Base-by-base conservation (phyloP, 2,329 filamentous ascomycete genomes). In the Fusarium subglutinans region DNA sequence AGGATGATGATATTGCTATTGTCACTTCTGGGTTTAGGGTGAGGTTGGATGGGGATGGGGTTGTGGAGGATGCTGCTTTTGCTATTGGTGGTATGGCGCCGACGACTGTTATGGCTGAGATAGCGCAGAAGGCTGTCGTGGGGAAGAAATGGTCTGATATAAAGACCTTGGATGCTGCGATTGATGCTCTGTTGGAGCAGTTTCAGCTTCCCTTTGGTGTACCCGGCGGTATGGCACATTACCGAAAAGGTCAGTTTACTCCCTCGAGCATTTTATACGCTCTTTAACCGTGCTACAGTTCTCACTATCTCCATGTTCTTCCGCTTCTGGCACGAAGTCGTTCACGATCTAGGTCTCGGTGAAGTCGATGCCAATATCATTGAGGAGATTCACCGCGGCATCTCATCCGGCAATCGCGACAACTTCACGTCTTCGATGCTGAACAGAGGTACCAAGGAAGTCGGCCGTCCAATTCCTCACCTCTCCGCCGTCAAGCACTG, bases 191-290 rank as follows among this genome's bases (percentile, higher is more conserved):
- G 1, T 2, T 61, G 5, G 58, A 56, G 3, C 47, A 61, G 15
- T 43, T 61, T 8, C 24, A 35, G 18, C 58, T 61, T 14, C 37
- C 58, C 0, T 43, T 61, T 41, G 58, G 58, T 14, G 58, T 61
- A 0, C 58, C 58, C 11, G 58, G 58, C 2, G 58, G 58, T 2
- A 61, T 61, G 58, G 58, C 58, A 1, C 58, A 61, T 28, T 61
- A 61, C 5, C 47, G 58, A 35, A 61, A 61, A 35, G 58, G 58
- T 41, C 50, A 37, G 13, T 22, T 26, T 0, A 37, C 8, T 11
- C 4, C 12, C 2, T 0, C 2, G 0, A 24, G 15, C 6, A 6
- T 15, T 5, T 2, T 6, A 3, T 3, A 6, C 17, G 17, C 4
- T 35, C 1, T 33, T 9, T 61, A 55, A 61, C 4, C 1, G 1